Evolutionary conservation across 495 filamentous ascomycete species (phyloP).

Genomic region (Alectoria sarmentosa): DNA sequence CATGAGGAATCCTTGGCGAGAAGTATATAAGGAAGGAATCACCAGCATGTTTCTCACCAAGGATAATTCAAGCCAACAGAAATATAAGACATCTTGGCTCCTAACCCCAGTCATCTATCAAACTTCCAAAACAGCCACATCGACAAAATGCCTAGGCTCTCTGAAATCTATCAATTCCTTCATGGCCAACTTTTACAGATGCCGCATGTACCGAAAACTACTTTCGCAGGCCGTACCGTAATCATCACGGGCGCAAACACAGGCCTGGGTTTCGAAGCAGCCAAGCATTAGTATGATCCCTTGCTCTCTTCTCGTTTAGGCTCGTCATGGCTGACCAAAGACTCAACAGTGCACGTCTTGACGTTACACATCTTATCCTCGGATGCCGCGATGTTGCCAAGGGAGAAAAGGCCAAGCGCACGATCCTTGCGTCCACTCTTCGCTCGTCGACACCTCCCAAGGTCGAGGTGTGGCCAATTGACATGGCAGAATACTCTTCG

Average conservation of each 20-base stretch:
- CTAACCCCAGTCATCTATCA: too few relatives aligned
- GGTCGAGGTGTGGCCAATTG: conserved; percentile 45
- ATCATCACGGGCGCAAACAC: conserved; percentile 28
- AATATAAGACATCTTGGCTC: too few relatives aligned
- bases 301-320: conserved; percentile 12
- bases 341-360: conserved; percentile 36
- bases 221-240: conserved; percentile 23
- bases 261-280: conserved; percentile 26
- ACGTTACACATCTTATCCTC: conserved; percentile 35
- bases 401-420: conserved; percentile 33
- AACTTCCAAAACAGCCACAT: too few relatives aligned
- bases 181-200: conserved; percentile 41
- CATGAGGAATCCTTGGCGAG: too few relatives aligned
- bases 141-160: not conserved
- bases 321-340: conserved; percentile 30
- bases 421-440: conserved; percentile 29
- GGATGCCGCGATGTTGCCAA: conserved; percentile 35
- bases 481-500: conserved; percentile 41
- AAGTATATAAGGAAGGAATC: too few relatives aligned
- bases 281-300: conserved; percentile 8
- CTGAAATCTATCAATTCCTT: conserved; percentile 29
- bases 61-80: too few relatives aligned
- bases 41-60: too few relatives aligned
- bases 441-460: conserved; percentile 21
- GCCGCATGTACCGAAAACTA: conserved; percentile 19